These are phyloP conservation scores for Zasmidium citrigriseum DNA, from an alignment of 2,329 filamentous ascomycete species.

Conservation along the genomic window DNA sequence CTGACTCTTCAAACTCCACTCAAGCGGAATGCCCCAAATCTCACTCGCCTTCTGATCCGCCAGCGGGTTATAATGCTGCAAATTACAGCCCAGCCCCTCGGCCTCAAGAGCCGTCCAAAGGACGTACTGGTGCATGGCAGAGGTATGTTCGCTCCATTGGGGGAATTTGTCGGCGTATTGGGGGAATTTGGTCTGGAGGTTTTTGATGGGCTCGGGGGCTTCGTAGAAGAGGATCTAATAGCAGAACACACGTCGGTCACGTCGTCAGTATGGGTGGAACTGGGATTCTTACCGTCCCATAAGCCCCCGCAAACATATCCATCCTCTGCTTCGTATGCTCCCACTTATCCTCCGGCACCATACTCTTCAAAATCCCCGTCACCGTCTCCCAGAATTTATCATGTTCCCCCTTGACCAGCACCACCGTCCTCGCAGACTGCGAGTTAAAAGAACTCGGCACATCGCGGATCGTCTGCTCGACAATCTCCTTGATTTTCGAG, in stretches of 20 bases:
- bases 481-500: constrained; percentile 67
- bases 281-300: constrained; percentile 67
- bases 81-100: constrained; percentile 82
- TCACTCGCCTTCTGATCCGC: constrained; percentile 71
- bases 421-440: constrained; percentile 75
- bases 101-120: constrained; percentile 81
- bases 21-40: constrained; percentile 68
- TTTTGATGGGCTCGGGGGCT: constrained; percentile 67
- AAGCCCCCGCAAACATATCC: constrained; percentile 66
- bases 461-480: constrained; percentile 61
- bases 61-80: constrained; percentile 92
- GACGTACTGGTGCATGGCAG: constrained; percentile 79
- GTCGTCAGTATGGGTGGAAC: not conserved
- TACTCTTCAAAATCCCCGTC: constrained; percentile 62
- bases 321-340: constrained; percentile 53
- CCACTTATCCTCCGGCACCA: constrained; percentile 68
- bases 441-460: constrained; percentile 86
- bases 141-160: constrained; percentile 72
- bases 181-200: constrained; percentile 68
- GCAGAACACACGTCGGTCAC: not conserved
- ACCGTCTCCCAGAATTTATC: constrained; percentile 83
- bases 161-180: constrained; percentile 79
- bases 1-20: constrained; percentile 79
- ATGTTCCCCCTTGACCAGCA: constrained; percentile 81
- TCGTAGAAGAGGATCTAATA: constrained; percentile 78